A percentile compares a stretch with the other conserved stretches of the same genome.
Conservation (phyloP, 371 early-diverging fungal species). For the Mucor saturninus region DNA sequence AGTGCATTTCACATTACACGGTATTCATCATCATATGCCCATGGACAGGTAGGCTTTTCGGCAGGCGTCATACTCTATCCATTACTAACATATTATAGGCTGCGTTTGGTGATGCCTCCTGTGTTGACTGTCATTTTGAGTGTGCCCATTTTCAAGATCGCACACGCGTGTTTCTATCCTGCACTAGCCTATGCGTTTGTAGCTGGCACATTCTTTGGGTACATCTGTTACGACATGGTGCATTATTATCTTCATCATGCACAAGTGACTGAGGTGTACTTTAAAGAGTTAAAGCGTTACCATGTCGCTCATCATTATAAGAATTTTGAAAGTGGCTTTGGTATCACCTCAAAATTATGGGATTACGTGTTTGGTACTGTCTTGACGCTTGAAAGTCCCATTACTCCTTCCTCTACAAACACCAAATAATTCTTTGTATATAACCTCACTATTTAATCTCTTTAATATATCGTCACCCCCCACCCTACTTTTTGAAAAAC, state of each 20-base stretch:
- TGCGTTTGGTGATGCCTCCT: conserved; percentile 97
- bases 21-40: conserved; percentile 95
- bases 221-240: conserved; percentile 87
- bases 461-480: too few relatives aligned
- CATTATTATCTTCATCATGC: conserved; percentile 97
- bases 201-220: conserved; percentile 82
- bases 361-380: conserved; percentile 85
- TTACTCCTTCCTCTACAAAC: background rate
- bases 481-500: too few relatives aligned
- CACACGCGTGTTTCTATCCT: conserved; percentile 57
- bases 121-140: conserved; percentile 75
- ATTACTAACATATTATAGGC: conserved; percentile 38
- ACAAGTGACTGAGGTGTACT: conserved; percentile 67
- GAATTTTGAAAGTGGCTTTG: conserved; percentile 84
- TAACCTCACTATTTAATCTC: too few relatives aligned
- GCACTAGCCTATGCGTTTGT: conserved; percentile 64
- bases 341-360: conserved; percentile 93
- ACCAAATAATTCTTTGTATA: too few relatives aligned
- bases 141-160: conserved; percentile 59
- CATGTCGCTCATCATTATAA: conserved; percentile 96
- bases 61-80: too few relatives aligned
- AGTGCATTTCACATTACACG: conserved; percentile 90
- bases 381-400: conserved; percentile 29
- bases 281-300: conserved; percentile 89
- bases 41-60: conserved; percentile 80